phyloP scores from a whole-genome alignment of 768 basidiomycete species.

The Psilocybe cubensis region DNA sequence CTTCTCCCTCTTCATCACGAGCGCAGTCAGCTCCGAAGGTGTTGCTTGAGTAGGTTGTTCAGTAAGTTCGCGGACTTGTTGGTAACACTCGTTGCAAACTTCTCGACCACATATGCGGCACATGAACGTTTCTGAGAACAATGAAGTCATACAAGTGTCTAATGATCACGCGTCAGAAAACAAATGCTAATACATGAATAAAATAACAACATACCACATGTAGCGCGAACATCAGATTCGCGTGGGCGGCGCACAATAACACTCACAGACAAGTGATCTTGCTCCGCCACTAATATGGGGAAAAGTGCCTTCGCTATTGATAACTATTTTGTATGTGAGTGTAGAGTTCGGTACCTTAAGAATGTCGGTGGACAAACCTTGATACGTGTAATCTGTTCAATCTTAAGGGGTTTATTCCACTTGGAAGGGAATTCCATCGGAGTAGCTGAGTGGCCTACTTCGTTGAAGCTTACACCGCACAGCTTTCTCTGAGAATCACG shows the following conservation, averaged over 20 bases:
- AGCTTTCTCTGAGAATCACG: constrained; percentile 62
- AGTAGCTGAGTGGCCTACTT: constrained; percentile 58
- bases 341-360: neutral
- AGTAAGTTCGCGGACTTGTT: constrained; percentile 68
- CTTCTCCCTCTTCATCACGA: constrained; percentile 58
- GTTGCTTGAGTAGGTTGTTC: constrained; percentile 51
- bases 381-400: constrained; percentile 53
- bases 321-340: constrained; percentile 39
- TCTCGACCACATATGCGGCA: constrained; percentile 91
- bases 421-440: constrained; percentile 64
- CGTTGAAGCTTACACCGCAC: constrained; percentile 71
- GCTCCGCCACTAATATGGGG: constrained; percentile 66
- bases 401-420: constrained; percentile 67
- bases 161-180: constrained; percentile 14
- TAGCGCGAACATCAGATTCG: constrained; percentile 83
- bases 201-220: constrained; percentile 69
- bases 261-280: constrained; percentile 56
- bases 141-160: constrained; percentile 95
- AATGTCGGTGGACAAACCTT: constrained; percentile 49
- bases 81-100: constrained; percentile 84
- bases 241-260: constrained; percentile 73
- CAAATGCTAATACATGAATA: constrained; percentile 1
- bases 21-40: constrained; percentile 49
- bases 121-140: constrained; percentile 90
- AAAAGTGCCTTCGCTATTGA: constrained; percentile 72